Evolutionary conservation across 257 asterid genomes (phyloP).

Genomic region (Ligustrum vulgare): DNA sequence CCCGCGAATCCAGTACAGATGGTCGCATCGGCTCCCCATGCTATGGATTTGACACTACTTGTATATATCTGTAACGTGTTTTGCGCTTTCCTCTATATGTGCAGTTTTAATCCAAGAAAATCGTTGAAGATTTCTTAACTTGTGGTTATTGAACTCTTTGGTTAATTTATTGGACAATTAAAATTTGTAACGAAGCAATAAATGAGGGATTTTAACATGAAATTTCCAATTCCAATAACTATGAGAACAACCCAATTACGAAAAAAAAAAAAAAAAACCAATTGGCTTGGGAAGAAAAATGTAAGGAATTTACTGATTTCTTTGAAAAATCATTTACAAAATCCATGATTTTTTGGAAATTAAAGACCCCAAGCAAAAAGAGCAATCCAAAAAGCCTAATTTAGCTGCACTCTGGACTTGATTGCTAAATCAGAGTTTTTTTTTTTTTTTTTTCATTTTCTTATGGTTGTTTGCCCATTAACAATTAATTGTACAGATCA

Average conservation of each 20-base stretch:
- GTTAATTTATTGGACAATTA: not conserved
- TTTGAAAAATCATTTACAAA: conserved; percentile 5
- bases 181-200: not conserved
- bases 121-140: not conserved
- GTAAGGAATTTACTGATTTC: not conserved
- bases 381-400: not conserved
- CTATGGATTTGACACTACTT: too few species aligned
- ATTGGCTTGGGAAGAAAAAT: not conserved
- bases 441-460: not conserved
- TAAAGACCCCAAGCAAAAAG: not conserved
- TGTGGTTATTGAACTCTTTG: not conserved
- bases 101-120: too few species aligned
- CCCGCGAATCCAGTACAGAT: too few species aligned
- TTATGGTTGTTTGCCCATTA: not conserved
- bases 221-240: not conserved
- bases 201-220: not conserved
- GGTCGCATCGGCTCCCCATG: too few species aligned
- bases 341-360: conserved; percentile 1
- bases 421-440: conserved; percentile 4
- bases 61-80: too few species aligned
- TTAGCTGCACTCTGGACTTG: conserved; percentile 4
- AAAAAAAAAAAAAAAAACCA: not conserved
- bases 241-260: not conserved
- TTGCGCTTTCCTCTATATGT: too few species aligned
- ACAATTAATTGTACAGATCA: conserved; percentile 11